These are phyloP conservation scores for Nannizziopsis arthrosporioides DNA, from an alignment of 2,329 filamentous ascomycete species.

Conservation along the genomic window DNA sequence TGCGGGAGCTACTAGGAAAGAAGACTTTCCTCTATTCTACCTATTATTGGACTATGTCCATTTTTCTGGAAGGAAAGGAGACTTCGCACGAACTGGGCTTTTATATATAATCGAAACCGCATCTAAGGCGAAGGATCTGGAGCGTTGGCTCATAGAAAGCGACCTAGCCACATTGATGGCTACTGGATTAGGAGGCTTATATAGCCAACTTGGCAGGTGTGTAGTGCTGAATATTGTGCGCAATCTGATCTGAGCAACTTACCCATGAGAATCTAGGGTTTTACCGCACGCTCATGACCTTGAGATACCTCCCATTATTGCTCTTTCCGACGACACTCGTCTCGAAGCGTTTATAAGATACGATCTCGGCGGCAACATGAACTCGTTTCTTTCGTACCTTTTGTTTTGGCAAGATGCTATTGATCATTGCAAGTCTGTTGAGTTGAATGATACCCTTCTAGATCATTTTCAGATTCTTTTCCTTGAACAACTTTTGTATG, in stretches of 20 bases:
- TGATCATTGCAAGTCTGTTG: constrained; percentile 82
- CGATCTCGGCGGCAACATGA: constrained; percentile 76
- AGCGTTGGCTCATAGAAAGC: constrained; percentile 95
- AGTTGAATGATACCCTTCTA: constrained; percentile 83
- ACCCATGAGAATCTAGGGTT: constrained; percentile 54
- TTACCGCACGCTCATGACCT: constrained; percentile 64
- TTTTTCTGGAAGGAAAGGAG: constrained; percentile 83
- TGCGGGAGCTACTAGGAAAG: constrained; percentile 71
- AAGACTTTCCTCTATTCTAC: constrained; percentile 93
- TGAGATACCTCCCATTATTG: constrained; percentile 64
- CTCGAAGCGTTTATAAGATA: constrained; percentile 60
- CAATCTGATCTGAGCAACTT: too few relatives aligned
- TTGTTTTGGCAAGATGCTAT: constrained; percentile 97
- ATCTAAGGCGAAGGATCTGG: constrained; percentile 66
- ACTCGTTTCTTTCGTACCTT: constrained; percentile 88
- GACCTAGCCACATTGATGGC: constrained; percentile 96
- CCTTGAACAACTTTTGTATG: constrained; percentile 77
- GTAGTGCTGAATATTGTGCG: constrained; percentile 10
- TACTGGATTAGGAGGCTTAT: constrained; percentile 72
- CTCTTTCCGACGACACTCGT: constrained; percentile 76
- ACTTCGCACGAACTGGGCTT: constrained; percentile 87
- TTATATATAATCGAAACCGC: constrained; percentile 94
- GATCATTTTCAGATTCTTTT: constrained; percentile 98
- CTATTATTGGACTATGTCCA: constrained; percentile 94
- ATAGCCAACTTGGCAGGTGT: constrained; percentile 55